phyloP scores from a whole-genome alignment of 2,329 filamentous ascomycete species.

The Calonectria montana region DNA sequence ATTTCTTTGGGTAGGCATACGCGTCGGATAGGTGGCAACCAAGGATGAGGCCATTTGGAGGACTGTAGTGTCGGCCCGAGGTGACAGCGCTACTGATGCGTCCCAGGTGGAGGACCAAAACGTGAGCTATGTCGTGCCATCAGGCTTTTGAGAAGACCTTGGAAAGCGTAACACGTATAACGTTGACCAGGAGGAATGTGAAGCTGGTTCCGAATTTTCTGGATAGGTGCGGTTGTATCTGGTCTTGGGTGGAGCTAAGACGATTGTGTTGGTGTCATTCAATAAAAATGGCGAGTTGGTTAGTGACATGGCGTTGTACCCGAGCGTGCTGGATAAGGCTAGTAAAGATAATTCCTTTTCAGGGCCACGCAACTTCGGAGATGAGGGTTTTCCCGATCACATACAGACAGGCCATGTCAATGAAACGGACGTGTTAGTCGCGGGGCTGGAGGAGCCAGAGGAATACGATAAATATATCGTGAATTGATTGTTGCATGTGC shows the following conservation, averaged over 20 bases:
- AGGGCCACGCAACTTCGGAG: constrained; percentile 79
- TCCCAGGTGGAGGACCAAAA: constrained; percentile 85
- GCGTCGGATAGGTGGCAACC: constrained; percentile 85
- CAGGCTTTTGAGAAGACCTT: constrained; percentile 52
- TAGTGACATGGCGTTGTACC: constrained; percentile 79
- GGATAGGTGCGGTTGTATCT: constrained; percentile 70
- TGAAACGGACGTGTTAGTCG: constrained; percentile 74
- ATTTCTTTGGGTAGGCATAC: constrained; percentile 84
- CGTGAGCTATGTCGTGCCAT: constrained; percentile 78
- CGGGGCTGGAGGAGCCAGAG: constrained; percentile 67
- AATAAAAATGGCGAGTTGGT: constrained; percentile 69
- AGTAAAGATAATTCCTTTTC: constrained; percentile 79
- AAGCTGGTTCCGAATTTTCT: constrained; percentile 75
- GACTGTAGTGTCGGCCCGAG: constrained; percentile 71
- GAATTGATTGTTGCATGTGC: neutral
- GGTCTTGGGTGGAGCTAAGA: constrained; percentile 74
- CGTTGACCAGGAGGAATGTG: constrained; percentile 75
- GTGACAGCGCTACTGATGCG: constrained; percentile 90
- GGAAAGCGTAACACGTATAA: constrained; percentile 63
- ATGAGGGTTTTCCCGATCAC: constrained; percentile 76
- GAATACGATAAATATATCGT: constrained; percentile 44
- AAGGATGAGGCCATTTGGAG: constrained; percentile 71
- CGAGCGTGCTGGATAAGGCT: constrained; percentile 71
- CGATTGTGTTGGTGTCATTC: constrained; percentile 82
- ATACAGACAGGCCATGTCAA: constrained; percentile 83